A percentile compares a stretch with the other conserved stretches of the same genome.
These are phyloP conservation scores for Agrocybe pediades DNA, from an alignment of 768 basidiomycete species.

Conservation along the genomic window DNA sequence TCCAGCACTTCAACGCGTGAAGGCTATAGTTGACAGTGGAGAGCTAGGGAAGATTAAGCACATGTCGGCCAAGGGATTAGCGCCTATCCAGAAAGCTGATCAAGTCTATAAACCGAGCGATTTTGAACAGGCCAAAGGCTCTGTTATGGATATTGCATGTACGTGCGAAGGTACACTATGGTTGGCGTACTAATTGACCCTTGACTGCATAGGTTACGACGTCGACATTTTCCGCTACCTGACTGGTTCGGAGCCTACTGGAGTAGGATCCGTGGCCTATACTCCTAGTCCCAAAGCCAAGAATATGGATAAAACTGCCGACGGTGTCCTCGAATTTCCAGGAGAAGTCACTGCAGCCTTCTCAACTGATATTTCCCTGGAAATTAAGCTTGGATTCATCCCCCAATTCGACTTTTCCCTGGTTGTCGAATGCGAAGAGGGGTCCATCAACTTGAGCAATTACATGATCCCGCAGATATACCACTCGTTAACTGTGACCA, in stretches of 20 bases:
- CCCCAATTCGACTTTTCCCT: slow-evolving; percentile 39
- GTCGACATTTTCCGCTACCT: slow-evolving; percentile 46
- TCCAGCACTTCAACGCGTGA: slow-evolving; percentile 56
- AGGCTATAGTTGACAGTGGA: slow-evolving; percentile 58
- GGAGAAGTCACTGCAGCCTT: slow-evolving; percentile 35
- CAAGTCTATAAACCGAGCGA: slow-evolving; percentile 47
- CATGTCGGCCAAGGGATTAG: slow-evolving; percentile 37
- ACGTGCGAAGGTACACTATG: too few relatives aligned
- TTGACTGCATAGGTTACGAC: slow-evolving; percentile 37
- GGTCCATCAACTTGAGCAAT: slow-evolving; percentile 42
- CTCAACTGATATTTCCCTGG: slow-evolving; percentile 30
- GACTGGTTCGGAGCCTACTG: slow-evolving; percentile 37
- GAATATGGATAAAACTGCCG: slow-evolving; percentile 39
- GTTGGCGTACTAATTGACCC: background rate
- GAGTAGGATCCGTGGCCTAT: slow-evolving; percentile 33
- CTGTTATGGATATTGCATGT: slow-evolving; percentile 59
- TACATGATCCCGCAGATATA: slow-evolving; percentile 44
- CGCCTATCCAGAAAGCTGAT: slow-evolving; percentile 16
- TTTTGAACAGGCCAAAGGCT: slow-evolving; percentile 53
- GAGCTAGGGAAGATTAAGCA: slow-evolving; percentile 55
- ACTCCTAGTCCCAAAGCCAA: slow-evolving; percentile 26
- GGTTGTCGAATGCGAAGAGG: slow-evolving; percentile 42
- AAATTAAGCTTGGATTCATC: slow-evolving; percentile 48
- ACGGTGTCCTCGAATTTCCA: slow-evolving; percentile 36
- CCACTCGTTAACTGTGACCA: slow-evolving; percentile 45